These are phyloP conservation scores for Fraxinus angustifolia DNA, from an alignment of 305 asterid genomes.

Conservation along the genomic window DNA sequence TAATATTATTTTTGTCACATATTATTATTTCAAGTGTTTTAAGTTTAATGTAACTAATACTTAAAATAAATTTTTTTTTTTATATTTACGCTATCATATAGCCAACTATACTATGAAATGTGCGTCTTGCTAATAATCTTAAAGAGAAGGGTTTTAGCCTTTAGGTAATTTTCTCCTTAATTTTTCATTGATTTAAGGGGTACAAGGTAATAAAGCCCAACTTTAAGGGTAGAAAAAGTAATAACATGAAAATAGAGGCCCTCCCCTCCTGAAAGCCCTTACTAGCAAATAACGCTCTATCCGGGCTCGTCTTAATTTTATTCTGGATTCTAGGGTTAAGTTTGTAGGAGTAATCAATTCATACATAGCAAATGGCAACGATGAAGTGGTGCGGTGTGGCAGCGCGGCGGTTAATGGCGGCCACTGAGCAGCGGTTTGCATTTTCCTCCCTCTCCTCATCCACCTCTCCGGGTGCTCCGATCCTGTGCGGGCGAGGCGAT, in stretches of 20 bases:
- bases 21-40: too few species aligned
- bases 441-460: constrained; percentile 48
- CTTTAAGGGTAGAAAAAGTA: background rate
- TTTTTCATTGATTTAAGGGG: background rate
- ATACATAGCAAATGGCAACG: constrained; percentile 48
- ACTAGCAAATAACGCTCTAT: background rate
- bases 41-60: too few species aligned
- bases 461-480: constrained; percentile 38
- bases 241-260: background rate
- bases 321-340: constrained; percentile 39
- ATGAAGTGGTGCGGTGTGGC: constrained; percentile 43
- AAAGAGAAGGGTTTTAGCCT: too few species aligned
- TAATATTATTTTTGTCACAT: too few species aligned
- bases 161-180: background rate
- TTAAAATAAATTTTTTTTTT: too few species aligned
- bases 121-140: too few species aligned
- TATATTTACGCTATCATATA: too few species aligned
- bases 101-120: too few species aligned
- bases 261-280: background rate
- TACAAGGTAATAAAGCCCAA: background rate
- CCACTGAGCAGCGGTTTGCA: constrained; percentile 41
- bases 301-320: background rate
- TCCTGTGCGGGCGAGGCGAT: constrained; percentile 86
- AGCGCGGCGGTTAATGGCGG: constrained; percentile 39
- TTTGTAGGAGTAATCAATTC: constrained; percentile 9